Evolutionary conservation across 495 filamentous ascomycete genomes (phyloP).

Genomic region (Podospora fimiseda): DNA sequence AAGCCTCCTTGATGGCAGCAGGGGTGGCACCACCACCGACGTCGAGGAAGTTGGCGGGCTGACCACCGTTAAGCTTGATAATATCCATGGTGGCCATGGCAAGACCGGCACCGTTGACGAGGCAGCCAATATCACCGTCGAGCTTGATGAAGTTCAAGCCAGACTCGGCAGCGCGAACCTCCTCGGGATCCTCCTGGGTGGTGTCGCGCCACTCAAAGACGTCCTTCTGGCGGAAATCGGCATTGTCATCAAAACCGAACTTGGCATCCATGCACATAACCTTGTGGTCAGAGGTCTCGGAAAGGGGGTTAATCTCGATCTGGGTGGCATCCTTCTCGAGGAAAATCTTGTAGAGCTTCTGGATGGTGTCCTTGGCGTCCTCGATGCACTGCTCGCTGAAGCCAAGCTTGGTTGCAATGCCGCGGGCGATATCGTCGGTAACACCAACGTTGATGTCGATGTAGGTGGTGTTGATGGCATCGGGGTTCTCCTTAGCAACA

Average conservation of each 20-base stretch:
- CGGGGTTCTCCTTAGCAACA: conserved; percentile 95
- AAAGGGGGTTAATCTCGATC: conserved; percentile 98
- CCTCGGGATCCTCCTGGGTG: conserved; percentile 92
- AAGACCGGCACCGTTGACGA: conserved; percentile 97
- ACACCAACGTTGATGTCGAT: conserved; percentile 93
- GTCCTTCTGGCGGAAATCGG: conserved; percentile 95
- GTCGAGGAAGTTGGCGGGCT: conserved; percentile 96
- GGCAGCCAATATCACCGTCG: conserved; percentile 96
- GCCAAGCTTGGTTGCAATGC: conserved; percentile 85
- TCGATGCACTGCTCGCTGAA: conserved; percentile 96
- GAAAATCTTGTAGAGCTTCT: conserved; percentile 98
- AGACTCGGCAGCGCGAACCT: conserved; percentile 89
- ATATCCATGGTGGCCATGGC: conserved; percentile 99
- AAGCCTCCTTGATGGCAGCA: conserved; percentile 92
- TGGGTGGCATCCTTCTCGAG: conserved; percentile 97
- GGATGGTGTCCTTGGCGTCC: conserved; percentile 88
- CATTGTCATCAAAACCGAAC: conserved; percentile 96
- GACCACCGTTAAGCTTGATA: conserved; percentile 97
- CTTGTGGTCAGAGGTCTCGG: conserved; percentile 94
- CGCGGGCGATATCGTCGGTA: conserved; percentile 86
- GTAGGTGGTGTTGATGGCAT: conserved; percentile 86
- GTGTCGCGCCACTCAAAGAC: conserved; percentile 89
- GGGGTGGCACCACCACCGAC: conserved; percentile 96
- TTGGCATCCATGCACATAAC: conserved; percentile 99
- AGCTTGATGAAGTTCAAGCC: conserved; percentile 99